Evolutionary conservation across 2,329 filamentous ascomycete species (phyloP).

Genomic region (Fusarium brevicatenulatum): DNA sequence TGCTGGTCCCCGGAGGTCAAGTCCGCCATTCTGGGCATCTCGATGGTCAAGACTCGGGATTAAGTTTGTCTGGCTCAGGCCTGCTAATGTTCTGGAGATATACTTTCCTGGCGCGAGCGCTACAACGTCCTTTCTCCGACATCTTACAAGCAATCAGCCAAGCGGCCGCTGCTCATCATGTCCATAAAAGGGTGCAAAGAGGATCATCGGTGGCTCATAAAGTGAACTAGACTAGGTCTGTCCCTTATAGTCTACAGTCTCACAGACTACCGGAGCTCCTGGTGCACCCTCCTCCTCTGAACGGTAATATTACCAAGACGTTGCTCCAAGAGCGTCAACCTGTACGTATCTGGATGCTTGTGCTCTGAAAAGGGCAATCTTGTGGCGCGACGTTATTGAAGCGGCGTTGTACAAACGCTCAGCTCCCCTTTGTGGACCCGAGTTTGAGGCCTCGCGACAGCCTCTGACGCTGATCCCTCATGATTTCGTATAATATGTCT

Average conservation of each 20-base stretch:
- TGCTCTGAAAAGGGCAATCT: constrained; percentile 13
- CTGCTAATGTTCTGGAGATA: constrained; percentile 7
- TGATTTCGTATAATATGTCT: neutral
- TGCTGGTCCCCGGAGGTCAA: neutral
- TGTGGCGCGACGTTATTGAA: constrained; percentile 33
- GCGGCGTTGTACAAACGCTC: constrained; percentile 11
- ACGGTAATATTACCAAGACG: constrained; percentile 3
- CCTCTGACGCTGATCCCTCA: neutral
- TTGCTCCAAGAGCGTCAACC: neutral
- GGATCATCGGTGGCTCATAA: constrained; percentile 31
- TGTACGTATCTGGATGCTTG: neutral
- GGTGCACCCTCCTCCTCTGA: neutral
- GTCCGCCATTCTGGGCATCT: neutral
- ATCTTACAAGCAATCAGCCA: neutral
- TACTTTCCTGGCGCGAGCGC: constrained; percentile 26
- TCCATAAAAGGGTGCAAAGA: neutral
- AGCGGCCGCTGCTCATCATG: constrained; percentile 3
- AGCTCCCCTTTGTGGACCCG: neutral
- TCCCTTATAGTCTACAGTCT: neutral
- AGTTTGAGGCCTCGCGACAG: neutral
- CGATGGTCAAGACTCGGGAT: neutral
- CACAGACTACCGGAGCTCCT: constrained; percentile 1
- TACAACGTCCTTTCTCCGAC: constrained; percentile 30
- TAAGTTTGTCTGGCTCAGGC: neutral
- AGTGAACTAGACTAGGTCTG: constrained; percentile 18